Evolutionary conservation across 768 basidiomycete genomes (phyloP), one percentile per base, ranked within the genome.

Genomic region (Suillus plorans): DNA sequence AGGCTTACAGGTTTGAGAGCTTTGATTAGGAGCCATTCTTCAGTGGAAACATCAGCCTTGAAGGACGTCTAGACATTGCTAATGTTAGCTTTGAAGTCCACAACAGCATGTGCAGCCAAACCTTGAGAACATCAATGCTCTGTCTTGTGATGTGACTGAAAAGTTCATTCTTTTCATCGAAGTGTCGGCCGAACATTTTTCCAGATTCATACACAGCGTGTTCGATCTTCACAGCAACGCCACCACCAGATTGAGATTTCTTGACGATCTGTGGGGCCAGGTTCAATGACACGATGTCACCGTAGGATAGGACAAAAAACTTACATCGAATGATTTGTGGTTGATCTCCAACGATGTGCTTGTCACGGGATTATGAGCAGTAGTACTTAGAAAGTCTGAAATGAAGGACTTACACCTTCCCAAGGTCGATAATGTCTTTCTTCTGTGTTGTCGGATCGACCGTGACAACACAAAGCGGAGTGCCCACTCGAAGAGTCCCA

Each of bases 181-280:
- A 98, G 78, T 98, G 97, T 69, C 96, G 88, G 6, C 96, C 95
- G 73, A 92, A 98, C 88, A 95, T 90, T 79, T 95, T 97, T 36
- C 95, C 89, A 31, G 92, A 91, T 78, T 98, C 92, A 77, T 99
- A 95, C 13, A 96, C 90, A 4, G 95, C 96, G 75, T 97, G 92
- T 76, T 99, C 97, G 66, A 99, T 98, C 84, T 99, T 99, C 70
- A 99, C 92, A 0, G 97, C 97, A 16, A 98, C 96, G 72, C 97
- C 97, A 57, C 85, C 96, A 71, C 95, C 97, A n/a, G 93, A 89
- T 76, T 98, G 95, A 2, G 89, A 82, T 78, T 94, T 96, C 81
- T 97, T 99, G 70, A 99, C 86, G 34, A 94, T 82, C 92, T 94
- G 70, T 22, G 71, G 58, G 10, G 52, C 16, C 20, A 36, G 34